These are phyloP conservation scores for Tetracladium marchalianum DNA, from an alignment of 495 filamentous ascomycete genomes.

Conservation along the genomic window DNA sequence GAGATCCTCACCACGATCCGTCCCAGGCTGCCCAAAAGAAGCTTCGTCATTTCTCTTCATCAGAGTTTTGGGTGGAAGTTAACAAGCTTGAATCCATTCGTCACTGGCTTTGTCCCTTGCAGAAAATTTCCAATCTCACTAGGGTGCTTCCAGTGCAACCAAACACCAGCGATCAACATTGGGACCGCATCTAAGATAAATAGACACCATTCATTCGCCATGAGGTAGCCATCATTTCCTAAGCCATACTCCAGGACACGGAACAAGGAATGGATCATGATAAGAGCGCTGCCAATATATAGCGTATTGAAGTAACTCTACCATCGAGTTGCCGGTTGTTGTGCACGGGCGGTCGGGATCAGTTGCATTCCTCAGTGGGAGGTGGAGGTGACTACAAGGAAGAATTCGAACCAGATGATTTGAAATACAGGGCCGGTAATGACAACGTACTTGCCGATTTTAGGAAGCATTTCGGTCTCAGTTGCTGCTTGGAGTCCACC, in stretches of 20 bases:
- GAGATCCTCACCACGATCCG: too few species aligned
- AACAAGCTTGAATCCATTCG: too few species aligned
- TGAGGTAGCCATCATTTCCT: constrained; percentile 40
- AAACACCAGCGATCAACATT: constrained; percentile 44
- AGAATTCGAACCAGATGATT: constrained; percentile 42
- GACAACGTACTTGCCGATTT: constrained; percentile 36
- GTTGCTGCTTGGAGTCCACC: constrained; percentile 1
- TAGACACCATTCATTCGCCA: constrained; percentile 46
- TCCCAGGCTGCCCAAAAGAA: too few species aligned
- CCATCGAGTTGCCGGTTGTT: constrained; percentile 30
- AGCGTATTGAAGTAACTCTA: constrained; percentile 38
- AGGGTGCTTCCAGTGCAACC: constrained; percentile 37
- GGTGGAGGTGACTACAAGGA: constrained; percentile 32
- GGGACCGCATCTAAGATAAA: constrained; percentile 53
- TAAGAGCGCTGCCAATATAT: constrained; percentile 41
- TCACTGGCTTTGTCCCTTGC: too few species aligned
- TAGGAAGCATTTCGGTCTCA: constrained; percentile 9
- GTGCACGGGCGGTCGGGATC: constrained; percentile 7
- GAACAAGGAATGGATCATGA: constrained; percentile 52
- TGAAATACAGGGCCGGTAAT: constrained; percentile 37
- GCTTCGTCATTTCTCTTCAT: too few species aligned
- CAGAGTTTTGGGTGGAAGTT: too few species aligned
- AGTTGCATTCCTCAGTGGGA: constrained; percentile 23
- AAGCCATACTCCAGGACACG: constrained; percentile 52
- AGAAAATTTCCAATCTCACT: constrained; percentile 7